These are phyloP conservation scores for Lentinula edodes DNA, from an alignment of 768 basidiomycete species.

Conservation along the genomic window DNA sequence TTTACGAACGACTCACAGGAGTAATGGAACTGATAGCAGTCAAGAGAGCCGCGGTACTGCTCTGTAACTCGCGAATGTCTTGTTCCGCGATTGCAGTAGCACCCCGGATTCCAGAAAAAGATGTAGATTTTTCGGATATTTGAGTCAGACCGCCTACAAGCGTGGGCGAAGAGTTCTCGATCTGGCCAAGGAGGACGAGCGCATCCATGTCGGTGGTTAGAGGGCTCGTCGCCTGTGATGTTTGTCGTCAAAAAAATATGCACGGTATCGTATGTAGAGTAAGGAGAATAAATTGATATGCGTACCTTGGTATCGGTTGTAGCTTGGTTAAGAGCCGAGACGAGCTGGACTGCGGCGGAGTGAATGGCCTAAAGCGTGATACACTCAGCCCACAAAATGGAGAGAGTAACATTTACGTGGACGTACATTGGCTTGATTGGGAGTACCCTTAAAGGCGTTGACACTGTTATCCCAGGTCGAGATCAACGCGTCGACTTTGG, in stretches of 20 bases:
- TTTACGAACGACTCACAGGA: background rate
- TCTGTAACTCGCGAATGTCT: background rate
- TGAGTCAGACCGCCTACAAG: background rate
- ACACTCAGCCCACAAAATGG: background rate
- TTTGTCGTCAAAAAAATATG: background rate
- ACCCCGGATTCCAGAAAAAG: background rate
- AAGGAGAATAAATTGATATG: background rate
- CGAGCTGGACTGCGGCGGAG: background rate
- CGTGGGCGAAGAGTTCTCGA: background rate
- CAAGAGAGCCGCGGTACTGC: background rate
- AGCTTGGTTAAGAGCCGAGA: background rate
- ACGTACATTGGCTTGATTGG: background rate
- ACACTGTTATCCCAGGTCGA: background rate
- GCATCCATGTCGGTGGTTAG: background rate
- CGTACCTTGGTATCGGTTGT: background rate
- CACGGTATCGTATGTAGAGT: no score
- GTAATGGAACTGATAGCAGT: background rate
- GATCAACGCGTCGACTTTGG: background rate
- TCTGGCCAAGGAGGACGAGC: background rate
- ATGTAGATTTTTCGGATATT: background rate
- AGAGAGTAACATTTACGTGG: no score
- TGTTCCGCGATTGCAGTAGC: background rate
- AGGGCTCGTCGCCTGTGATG: background rate
- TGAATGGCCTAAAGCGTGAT: background rate
- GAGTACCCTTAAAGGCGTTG: background rate